These are phyloP conservation scores for Ocimum tenuiflorum DNA, from an alignment of 257 asterid species.

Conservation along the genomic window DNA sequence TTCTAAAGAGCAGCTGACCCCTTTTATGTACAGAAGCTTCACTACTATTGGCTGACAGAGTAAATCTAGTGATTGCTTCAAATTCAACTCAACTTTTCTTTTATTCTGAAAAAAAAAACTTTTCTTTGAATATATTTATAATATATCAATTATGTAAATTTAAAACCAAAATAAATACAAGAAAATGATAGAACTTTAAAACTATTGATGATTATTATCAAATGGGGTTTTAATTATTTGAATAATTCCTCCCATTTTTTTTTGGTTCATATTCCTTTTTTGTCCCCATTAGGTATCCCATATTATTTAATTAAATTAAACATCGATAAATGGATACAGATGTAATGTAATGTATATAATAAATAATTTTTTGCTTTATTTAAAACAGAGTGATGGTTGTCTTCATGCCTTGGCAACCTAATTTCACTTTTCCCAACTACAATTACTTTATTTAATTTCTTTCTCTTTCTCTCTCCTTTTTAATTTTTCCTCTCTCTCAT, in stretches of 20 bases:
- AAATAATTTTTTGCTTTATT: conserved; percentile 16
- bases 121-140: too few species aligned
- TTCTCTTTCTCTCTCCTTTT: neutral
- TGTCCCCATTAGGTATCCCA: too few species aligned
- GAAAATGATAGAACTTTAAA: too few species aligned
- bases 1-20: neutral
- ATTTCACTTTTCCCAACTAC: conserved; percentile 94
- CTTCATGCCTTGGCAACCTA: conserved; percentile 89
- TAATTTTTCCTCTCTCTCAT: too few species aligned
- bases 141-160: too few species aligned
- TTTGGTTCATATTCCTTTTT: too few species aligned
- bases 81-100: neutral
- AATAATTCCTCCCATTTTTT: neutral
- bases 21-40: neutral
- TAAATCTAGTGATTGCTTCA: neutral
- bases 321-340: conserved; percentile 27
- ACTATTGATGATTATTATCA: too few species aligned
- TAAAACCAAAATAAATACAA: too few species aligned
- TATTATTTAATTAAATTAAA: neutral
- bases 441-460: conserved; percentile 26
- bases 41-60: neutral
- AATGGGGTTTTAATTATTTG: neutral
- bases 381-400: conserved; percentile 50
- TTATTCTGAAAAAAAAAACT: too few species aligned
- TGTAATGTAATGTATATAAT: conserved; percentile 30